Percentiles rank a stretch among this genome's conserved stretches.
Conservation (phyloP, 1,139 yeast species). For the Pichia sp. region DNA sequence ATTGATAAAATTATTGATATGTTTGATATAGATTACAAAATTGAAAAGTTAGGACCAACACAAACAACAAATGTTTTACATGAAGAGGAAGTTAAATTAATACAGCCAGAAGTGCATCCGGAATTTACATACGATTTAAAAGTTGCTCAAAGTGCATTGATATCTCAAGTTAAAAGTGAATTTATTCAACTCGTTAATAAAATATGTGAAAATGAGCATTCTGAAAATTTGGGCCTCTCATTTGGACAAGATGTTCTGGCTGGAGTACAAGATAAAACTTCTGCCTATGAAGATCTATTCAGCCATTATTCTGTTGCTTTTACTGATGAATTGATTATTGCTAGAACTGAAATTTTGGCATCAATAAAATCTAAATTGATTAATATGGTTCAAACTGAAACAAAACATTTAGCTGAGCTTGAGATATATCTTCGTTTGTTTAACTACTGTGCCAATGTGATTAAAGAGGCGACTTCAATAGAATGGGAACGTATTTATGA, state of each 20-base stretch:
- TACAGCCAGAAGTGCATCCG: background rate
- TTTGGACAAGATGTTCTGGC: too few relatives aligned
- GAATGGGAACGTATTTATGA: conserved; percentile 20
- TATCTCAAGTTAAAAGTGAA: background rate
- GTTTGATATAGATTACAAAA: background rate
- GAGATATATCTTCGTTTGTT: conserved; percentile 27
- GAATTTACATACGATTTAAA: background rate
- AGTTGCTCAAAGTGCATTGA: background rate
- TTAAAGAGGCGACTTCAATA: conserved; percentile 22
- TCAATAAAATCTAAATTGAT: conserved; percentile 20
- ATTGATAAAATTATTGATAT: conserved; percentile 1
- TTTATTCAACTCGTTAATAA: background rate
- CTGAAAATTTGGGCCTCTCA: too few relatives aligned
- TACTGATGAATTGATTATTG: background rate
- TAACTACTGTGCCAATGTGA: conserved; percentile 22
- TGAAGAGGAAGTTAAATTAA: too few relatives aligned
- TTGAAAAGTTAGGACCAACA: background rate
- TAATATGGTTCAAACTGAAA: background rate
- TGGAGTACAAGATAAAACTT: background rate
- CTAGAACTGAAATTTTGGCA: conserved; percentile 14
- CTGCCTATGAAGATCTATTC: conserved; percentile 1
- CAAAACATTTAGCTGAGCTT: conserved; percentile 4
- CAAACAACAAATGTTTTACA: too few relatives aligned
- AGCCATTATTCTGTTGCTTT: background rate
- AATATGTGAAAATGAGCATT: background rate